Evolutionary conservation across 2,329 filamentous ascomycete species (phyloP), one percentile per base, ranked within the genome.

Genomic region (Aspergillus pseudonomiae): DNA sequence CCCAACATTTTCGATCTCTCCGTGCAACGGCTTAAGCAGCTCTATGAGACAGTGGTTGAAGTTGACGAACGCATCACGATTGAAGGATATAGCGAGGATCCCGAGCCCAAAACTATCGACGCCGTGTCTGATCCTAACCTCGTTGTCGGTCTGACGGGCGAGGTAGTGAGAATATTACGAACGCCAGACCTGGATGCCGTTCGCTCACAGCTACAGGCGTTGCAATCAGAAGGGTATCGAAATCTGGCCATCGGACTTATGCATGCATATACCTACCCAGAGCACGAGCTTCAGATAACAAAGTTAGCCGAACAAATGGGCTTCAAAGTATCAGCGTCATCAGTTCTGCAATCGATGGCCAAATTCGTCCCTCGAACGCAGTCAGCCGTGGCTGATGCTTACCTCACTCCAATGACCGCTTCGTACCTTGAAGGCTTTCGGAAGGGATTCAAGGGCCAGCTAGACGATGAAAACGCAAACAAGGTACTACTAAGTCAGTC

Each of bases 1-100:
- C 93, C 93, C 21, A 89, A 89, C 74, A 94, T 96, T 66, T 96
- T 96, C 71, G 92, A 95, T 74, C 81, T 96, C 55, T 90, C 90
- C 26, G 94, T 96, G 68, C 83, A 85, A 67, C 93, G 93, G 75
- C 91, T 92, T 0, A 92, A 94, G 16, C 57, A 66, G 26, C 45
- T 74, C 11, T 72, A 73, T 28, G 65, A 68, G 32, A 68, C 69
- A 21, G 70, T 72, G 6, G 54, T 70, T 6, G 71, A 73, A 36
- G 65, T 73, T 2, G 62, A 72, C 24, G 70, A 73, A 59, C 63
- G 69, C 36, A 91, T 96, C 5, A 76, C 74, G 1, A 70, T 78
- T 43, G 65, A 67, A 32, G 60, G 60, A 1, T 52, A 57, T 46
- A 61, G 69, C 19, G 69, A 76, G 59, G 70, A 75, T 46, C 71